Base-by-base conservation (phyloP, 1,284 basidiomycete species). In the Ceratobasidium sp. region DNA sequence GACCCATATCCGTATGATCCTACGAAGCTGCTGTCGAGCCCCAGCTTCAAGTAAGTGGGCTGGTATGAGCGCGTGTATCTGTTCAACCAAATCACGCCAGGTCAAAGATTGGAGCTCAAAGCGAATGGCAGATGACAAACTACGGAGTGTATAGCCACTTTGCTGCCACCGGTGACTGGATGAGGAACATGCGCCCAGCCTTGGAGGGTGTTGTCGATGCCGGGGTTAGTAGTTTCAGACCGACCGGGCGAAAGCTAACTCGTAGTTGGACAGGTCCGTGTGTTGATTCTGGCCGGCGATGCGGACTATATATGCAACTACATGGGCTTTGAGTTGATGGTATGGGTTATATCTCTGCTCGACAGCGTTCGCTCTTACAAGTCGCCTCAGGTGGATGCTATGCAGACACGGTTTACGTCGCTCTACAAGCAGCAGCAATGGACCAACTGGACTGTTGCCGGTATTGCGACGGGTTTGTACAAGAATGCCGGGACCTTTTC, bases 401-500 rank as follows among this genome's bases (percentile, higher is more conserved):
- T 29, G 25, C 25, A 29, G 25, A 29, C 25, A 29, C 25, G 25
- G 46, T 86, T 86, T 80, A 84, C 83, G 0, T 7, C 83, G 0
- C 5, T 77, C 4, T 89, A 85, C 77, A 81, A 84, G 59, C 76
- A 83, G 66, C 84, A 88, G 80, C 29, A 79, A 3, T 89, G 89
- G 81, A 79, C 84, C 15, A 84, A 85, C 74, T 90, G 85, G 82
- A 89, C 85, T 1, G 89, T 90, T 37, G 80, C 82, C 4, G 90
- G 89, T 0, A 83, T 86, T 70, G 61, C 81, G 0, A 84, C 89
- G 2, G 90, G 89, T 1, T 81, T 87, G 52, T 89, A 84, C 83
- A 90, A 90, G 84, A 90, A 89, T 71, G 88, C 89, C 0, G 89
- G 89, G 1, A 88, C 86, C 1, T 88, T 90, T 81, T 90, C 89